phyloP scores from a whole-genome alignment of 2,329 filamentous ascomycete genomes.

The Periglandula ipomoeae region DNA sequence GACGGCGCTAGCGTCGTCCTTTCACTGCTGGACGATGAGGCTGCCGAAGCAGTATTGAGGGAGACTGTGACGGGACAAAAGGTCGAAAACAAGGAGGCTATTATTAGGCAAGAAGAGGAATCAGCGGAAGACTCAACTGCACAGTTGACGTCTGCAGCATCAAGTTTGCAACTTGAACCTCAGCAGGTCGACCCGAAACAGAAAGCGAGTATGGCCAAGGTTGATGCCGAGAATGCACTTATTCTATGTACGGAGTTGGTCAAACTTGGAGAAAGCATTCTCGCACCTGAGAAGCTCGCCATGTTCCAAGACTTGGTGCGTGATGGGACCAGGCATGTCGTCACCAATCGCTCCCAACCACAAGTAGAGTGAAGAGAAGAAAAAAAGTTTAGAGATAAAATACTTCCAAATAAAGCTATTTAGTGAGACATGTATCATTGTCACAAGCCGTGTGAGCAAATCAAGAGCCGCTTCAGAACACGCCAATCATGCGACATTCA shows the following conservation, averaged over 20 bases:
- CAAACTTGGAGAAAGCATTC: conserved; percentile 29
- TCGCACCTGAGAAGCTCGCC: conserved; percentile 29
- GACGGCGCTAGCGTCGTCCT: conserved; percentile 40
- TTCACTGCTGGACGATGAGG: conserved; percentile 31
- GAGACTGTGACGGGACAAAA: conserved; percentile 37
- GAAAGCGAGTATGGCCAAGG: conserved; percentile 34
- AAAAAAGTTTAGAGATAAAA: no score
- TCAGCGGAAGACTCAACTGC: conserved; percentile 16
- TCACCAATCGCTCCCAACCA: conserved; percentile 1
- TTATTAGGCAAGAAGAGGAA: conserved; percentile 11
- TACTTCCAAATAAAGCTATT: no score
- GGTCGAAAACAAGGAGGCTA: conserved; percentile 10
- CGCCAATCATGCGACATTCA: no score
- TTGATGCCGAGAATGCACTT: conserved; percentile 53
- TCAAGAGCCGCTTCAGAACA: no score
- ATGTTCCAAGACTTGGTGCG: conserved; percentile 40
- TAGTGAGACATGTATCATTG: no score
- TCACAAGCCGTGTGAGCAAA: no score
- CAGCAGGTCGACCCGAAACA: conserved; percentile 36
- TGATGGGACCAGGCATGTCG: conserved; percentile 39
- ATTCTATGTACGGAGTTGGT: conserved; percentile 49
- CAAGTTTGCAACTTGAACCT: conserved; percentile 32
- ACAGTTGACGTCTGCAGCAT: neutral
- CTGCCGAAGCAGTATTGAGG: conserved; percentile 34
- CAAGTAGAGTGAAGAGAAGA: no score